Evolutionary conservation across 257 asterid species (phyloP).

Genomic region (Solanum chiquidenum): DNA sequence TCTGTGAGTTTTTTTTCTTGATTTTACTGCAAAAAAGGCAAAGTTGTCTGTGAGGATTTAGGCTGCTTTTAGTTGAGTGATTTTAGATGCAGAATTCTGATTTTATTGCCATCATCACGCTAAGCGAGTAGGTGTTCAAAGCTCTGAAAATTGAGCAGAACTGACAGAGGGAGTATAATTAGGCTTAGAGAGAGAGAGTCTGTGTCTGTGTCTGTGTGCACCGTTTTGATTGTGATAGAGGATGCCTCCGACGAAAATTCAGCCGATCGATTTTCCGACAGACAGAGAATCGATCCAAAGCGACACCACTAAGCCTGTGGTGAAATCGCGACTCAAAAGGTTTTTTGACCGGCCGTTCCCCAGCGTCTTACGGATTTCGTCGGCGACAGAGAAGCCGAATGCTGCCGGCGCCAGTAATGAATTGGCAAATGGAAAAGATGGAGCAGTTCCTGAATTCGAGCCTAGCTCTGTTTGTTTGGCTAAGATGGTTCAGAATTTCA

Average conservation of each 20-base stretch:
- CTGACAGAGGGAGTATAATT: not conserved
- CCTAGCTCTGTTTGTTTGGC: conserved; percentile 85
- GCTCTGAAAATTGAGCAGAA: not conserved
- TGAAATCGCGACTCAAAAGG: conserved; percentile 64
- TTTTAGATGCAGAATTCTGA: not conserved
- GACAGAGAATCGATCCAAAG: conserved; percentile 26
- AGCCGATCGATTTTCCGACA: conserved; percentile 52
- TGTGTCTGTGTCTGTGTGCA: not conserved
- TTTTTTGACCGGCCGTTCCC: conserved; percentile 86
- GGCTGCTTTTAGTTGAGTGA: not conserved
- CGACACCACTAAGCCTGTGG: conserved; percentile 42
- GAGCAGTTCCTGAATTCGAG: conserved; percentile 46
- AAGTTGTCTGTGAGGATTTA: not conserved
- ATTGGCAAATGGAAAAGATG: conserved; percentile 19
- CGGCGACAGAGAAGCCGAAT: conserved; percentile 33
- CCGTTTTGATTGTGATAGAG: not conserved
- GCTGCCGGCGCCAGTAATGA: conserved; percentile 23
- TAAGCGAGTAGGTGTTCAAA: not conserved
- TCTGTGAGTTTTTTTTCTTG: not conserved
- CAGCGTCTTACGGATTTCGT: conserved; percentile 47
- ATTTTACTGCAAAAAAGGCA: not conserved
- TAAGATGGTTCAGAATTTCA: conserved; percentile 77
- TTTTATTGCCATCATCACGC: not conserved
- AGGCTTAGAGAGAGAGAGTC: not conserved
- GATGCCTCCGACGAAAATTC: conserved; percentile 63